These are phyloP conservation scores for Roridomyces roridus DNA, from an alignment of 768 basidiomycete species.

Conservation along the genomic window DNA sequence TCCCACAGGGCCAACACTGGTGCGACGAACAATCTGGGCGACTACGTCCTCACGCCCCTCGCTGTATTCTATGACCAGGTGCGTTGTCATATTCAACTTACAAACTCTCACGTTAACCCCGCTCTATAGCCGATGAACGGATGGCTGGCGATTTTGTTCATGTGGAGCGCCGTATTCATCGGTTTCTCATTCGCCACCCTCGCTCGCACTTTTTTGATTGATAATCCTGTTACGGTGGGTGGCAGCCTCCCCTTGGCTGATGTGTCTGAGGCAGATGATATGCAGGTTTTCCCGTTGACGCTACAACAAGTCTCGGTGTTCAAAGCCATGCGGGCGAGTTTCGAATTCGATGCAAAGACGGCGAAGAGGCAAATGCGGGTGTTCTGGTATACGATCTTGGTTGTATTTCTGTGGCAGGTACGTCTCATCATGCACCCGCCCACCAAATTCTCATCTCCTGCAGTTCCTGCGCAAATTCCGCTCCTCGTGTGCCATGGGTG, in stretches of 20 bases:
- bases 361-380: constrained; percentile 30
- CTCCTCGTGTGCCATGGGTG: background rate
- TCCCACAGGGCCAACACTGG: constrained; percentile 28
- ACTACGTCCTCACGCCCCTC: constrained; percentile 32
- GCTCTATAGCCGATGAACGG: constrained; percentile 29
- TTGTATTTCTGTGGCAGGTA: constrained; percentile 23
- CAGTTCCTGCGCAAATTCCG: constrained; percentile 28
- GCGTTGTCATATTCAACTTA: background rate
- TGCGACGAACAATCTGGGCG: constrained; percentile 30
- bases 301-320: constrained; percentile 25
- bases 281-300: constrained; percentile 12
- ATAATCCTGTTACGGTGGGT: constrained; percentile 29
- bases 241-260: background rate
- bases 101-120: background rate
- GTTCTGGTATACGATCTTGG: constrained; percentile 26
- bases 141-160: constrained; percentile 32
- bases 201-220: constrained; percentile 27
- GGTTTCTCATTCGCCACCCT: constrained; percentile 30
- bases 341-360: constrained; percentile 22
- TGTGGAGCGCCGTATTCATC: constrained; percentile 30
- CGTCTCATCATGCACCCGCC: background rate
- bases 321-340: constrained; percentile 23
- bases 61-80: constrained; percentile 28
- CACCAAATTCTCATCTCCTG: background rate
- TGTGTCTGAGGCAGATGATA: no score